These are phyloP conservation scores for Saccharomycopsis fibuligera DNA, from an alignment of 805 yeast genomes.

Conservation along the genomic window DNA sequence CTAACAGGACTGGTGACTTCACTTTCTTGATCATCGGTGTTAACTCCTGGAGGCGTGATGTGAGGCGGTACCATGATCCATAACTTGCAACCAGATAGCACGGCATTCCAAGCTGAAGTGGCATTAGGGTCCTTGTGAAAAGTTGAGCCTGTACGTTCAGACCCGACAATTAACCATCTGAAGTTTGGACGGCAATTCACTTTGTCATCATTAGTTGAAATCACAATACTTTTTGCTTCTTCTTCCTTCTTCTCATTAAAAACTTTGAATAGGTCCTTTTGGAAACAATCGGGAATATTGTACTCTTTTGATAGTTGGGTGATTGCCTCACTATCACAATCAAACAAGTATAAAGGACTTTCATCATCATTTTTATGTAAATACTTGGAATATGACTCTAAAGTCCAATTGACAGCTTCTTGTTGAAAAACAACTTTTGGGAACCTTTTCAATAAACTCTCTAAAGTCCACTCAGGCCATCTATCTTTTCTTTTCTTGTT, in stretches of 20 bases:
- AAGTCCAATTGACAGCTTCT: constrained; percentile 79
- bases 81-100: constrained; percentile 64
- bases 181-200: constrained; percentile 71
- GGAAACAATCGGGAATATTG: constrained; percentile 46
- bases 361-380: constrained; percentile 63
- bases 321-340: constrained; percentile 71
- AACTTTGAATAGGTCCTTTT: constrained; percentile 55
- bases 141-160: constrained; percentile 75
- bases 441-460: constrained; percentile 43
- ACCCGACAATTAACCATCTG: constrained; percentile 89
- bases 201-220: constrained; percentile 22
- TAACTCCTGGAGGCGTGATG: constrained; percentile 78
- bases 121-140: constrained; percentile 91
- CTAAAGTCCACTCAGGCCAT: constrained; percentile 66
- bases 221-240: constrained; percentile 22
- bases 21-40: constrained; percentile 66
- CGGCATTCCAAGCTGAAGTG: constrained; percentile 88
- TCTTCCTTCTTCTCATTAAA: constrained; percentile 27
- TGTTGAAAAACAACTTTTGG: constrained; percentile 66
- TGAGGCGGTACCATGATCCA: constrained; percentile 88
- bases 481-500: constrained; percentile 25
- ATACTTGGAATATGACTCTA: constrained; percentile 56
- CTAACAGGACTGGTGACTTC: constrained; percentile 93
- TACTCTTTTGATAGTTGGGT: constrained; percentile 47
- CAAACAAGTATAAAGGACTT: constrained; percentile 80